Base-by-base conservation (phyloP, 2,329 filamentous ascomycete genomes). In the Talaromyces islandicus region DNA sequence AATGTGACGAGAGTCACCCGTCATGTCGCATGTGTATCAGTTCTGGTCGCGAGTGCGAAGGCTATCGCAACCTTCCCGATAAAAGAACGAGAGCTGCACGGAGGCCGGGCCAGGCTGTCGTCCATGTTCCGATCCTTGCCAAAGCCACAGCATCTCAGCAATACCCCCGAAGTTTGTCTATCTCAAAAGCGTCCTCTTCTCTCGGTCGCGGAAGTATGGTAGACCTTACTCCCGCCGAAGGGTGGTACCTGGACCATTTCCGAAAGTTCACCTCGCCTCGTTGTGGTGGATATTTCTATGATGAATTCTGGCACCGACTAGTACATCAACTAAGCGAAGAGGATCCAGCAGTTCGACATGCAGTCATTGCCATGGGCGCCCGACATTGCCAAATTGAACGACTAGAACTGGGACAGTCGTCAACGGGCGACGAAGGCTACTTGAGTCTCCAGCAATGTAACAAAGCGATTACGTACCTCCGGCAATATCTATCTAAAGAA, bases 1-100 rank as follows among this genome's bases (percentile, higher is more conserved):
- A 71, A 57, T 70, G 68, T 50, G 68, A 68, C 55, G 68, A 69
- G 58, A 64, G 63, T 38, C 67, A 66, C 50, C 69, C 69, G 6
- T 60, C 56, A 24, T 70, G 69, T 53, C 60, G 57, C 7, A 60
- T 66, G 52, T 70, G 68, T 60, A 66, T 62, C 11, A 66, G 60
- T 51, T 67, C 67, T 30, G 66, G 68, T 19, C 64, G 69, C 11
- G 64, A 66, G 57, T 70, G 69, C 60, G 67, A 70, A 21, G 60
- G 61, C n/a, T 57, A 57, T 27, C 46, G 57, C 50, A 60, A 57
- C 7, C 10, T 35, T 32, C 41, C 51, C 3, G 61, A 64, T 27
- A 52, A 58, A 51, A 51, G 60, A 10, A 62, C 62, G 17, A 50
- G 54, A 52, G 62, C 59, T 30, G 29, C 25, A 12, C 25, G 57